A percentile compares a stretch with the other conserved stretches of the same genome.
These are phyloP conservation scores for Ceratobasidium sp. DNA, from an alignment of 1,284 basidiomycete species.

Conservation along the genomic window DNA sequence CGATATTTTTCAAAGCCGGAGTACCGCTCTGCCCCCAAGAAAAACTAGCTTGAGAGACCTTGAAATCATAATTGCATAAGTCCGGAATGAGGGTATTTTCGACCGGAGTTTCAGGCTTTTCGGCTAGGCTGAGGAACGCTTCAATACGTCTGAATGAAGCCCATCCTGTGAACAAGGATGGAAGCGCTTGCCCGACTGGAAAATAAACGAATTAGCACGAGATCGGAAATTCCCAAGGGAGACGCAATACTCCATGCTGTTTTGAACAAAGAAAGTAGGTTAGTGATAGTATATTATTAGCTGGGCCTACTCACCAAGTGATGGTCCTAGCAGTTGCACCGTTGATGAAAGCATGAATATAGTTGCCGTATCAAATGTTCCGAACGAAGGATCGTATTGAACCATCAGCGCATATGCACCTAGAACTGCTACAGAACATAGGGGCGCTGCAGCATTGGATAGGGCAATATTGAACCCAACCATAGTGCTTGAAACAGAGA, in stretches of 20 bases:
- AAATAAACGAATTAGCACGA: neutral
- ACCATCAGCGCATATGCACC: slow-evolving; percentile 26
- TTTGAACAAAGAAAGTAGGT: neutral
- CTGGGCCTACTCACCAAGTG: neutral
- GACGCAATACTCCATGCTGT: neutral
- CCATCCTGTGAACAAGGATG: slow-evolving; percentile 6
- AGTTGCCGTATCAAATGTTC: slow-evolving; percentile 9
- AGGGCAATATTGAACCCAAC: neutral
- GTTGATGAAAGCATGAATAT: slow-evolving; percentile 14
- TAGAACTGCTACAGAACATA: slow-evolving; percentile 18
- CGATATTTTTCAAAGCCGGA: slow-evolving; percentile 4
- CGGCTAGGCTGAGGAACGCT: neutral
- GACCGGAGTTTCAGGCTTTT: neutral
- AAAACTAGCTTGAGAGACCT: slow-evolving; percentile 9
- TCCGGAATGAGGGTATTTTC: neutral
- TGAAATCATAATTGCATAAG: slow-evolving; percentile 13
- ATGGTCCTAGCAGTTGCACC: neutral
- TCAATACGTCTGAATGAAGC: slow-evolving; percentile 17
- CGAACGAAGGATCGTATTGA: slow-evolving; percentile 7
- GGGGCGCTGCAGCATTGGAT: neutral
- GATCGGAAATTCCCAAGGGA: too few species aligned
- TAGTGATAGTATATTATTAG: too few species aligned
- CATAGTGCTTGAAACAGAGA: neutral
- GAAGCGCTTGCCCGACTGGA: slow-evolving; percentile 20
- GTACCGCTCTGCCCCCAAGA: neutral